phyloP scores from a whole-genome alignment of 2,329 filamentous ascomycete genomes.

The Monilinia polystroma region DNA sequence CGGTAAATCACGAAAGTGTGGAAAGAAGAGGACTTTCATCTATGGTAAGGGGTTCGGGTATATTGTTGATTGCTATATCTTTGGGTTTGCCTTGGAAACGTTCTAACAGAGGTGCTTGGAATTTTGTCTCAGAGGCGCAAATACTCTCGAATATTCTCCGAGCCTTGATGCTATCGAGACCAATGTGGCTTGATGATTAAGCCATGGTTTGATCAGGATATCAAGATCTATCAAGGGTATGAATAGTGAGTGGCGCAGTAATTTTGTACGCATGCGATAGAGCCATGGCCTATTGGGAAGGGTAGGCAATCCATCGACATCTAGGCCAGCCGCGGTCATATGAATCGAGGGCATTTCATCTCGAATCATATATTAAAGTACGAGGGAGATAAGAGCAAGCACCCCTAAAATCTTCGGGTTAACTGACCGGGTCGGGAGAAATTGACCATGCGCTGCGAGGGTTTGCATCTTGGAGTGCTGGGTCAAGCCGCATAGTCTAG shows the following conservation, averaged over 20 bases:
- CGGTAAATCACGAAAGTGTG: constrained; percentile 1
- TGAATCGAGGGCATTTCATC: not conserved
- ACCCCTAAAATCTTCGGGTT: not conserved
- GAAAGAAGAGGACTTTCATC: not conserved
- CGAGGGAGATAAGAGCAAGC: not conserved
- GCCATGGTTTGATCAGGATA: not conserved
- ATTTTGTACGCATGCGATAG: constrained; percentile 1
- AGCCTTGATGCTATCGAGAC: not conserved
- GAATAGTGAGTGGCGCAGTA: constrained; percentile 2
- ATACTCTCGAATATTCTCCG: not conserved
- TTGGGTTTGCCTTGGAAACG: too few relatives aligned
- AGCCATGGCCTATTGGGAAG: not conserved
- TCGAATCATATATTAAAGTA: not conserved
- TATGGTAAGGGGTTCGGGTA: accelerated
- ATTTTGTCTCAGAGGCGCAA: not conserved
- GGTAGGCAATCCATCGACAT: constrained; percentile 9
- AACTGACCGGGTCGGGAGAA: not conserved
- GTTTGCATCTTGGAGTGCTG: too few relatives aligned
- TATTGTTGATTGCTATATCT: not conserved
- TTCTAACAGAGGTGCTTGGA: not conserved
- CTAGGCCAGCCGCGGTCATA: constrained; percentile 2
- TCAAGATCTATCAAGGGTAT: not conserved
- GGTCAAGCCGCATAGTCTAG: not conserved
- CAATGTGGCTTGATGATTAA: not conserved
- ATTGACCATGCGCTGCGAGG: too few relatives aligned